Evolutionary conservation across 176 grass and related monocot species (phyloP).

Genomic region (maize (Zea mays)): DNA sequence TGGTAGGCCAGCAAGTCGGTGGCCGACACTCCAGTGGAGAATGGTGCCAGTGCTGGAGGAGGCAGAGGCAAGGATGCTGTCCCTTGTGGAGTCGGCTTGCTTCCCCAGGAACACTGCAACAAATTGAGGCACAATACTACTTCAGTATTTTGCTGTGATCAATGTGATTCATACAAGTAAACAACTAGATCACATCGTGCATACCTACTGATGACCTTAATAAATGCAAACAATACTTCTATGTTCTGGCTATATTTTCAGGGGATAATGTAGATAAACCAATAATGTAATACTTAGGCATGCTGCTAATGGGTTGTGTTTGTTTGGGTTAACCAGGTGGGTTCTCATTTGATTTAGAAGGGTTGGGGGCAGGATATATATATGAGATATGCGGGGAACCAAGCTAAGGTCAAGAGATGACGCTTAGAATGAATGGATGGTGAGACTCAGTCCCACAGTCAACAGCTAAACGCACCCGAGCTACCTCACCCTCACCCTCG

Average conservation of each 20-base stretch:
- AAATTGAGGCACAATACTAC: constrained; percentile 9
- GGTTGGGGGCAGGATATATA: not conserved
- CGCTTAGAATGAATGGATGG: not conserved
- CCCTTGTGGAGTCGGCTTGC: constrained; percentile 89
- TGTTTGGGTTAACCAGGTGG: not conserved
- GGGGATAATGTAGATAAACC: not conserved
- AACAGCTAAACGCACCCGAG: not conserved
- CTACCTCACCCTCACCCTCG: not conserved
- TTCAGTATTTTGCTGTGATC: constrained; percentile 14
- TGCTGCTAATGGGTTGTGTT: not conserved
- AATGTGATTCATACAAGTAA: not conserved
- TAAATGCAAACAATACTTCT: not conserved
- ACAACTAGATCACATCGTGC: not conserved
- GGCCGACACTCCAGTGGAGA: constrained; percentile 48
- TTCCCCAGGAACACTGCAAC: constrained; percentile 95
- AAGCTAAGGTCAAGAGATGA: not conserved
- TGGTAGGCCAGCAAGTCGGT: constrained; percentile 76
- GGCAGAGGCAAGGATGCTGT: constrained; percentile 70
- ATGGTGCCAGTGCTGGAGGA: constrained; percentile 56
- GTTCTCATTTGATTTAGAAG: not conserved
- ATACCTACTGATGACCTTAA: not conserved
- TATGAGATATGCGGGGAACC: not conserved
- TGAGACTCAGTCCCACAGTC: not conserved
- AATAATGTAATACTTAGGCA: not conserved
- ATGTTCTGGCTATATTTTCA: not conserved